These are phyloP conservation scores for Prinsepia uniflora DNA, from an alignment of 306 rosid species.

Conservation along the genomic window DNA sequence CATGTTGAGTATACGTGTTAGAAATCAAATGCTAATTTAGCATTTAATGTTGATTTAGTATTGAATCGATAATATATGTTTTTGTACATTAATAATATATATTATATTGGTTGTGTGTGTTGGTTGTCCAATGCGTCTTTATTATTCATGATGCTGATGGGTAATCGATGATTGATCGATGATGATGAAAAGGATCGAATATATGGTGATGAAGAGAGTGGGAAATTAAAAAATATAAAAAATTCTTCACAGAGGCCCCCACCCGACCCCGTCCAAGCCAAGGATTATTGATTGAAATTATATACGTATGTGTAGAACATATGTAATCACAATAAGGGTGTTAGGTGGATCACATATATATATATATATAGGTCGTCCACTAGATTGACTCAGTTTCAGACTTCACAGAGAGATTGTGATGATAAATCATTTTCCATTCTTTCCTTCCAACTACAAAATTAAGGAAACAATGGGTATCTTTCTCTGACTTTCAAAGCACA, in stretches of 20 bases:
- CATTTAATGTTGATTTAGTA: too few species aligned
- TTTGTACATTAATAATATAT: neutral
- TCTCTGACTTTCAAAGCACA: slow-evolving; percentile 21
- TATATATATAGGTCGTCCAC: slow-evolving; percentile 25
- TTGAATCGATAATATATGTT: too few species aligned
- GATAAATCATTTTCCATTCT: slow-evolving; percentile 54
- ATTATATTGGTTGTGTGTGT: slow-evolving; percentile 44
- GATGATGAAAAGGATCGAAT: slow-evolving; percentile 18
- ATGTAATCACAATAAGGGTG: slow-evolving; percentile 33
- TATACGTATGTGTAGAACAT: slow-evolving; percentile 19
- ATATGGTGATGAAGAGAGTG: neutral
- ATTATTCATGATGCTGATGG: slow-evolving; percentile 26
- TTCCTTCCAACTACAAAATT: slow-evolving; percentile 42
- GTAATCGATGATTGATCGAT: slow-evolving; percentile 33
- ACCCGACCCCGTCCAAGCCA: neutral
- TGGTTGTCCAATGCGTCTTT: slow-evolving; percentile 42
- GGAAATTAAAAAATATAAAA: slow-evolving; percentile 27
- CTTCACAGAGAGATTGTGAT: slow-evolving; percentile 28
- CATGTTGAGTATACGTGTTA: neutral
- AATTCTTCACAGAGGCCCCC: slow-evolving; percentile 18
- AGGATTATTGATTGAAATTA: slow-evolving; percentile 16
- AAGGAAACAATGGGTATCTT: slow-evolving; percentile 31
- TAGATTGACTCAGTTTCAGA: slow-evolving; percentile 36
- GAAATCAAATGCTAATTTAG: too few species aligned
- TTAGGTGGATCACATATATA: slow-evolving; percentile 23